Evolutionary conservation across 2,329 filamentous ascomycete genomes (phyloP), one percentile per base, ranked within the genome.

Genomic region (Fusarium albosuccineum): DNA sequence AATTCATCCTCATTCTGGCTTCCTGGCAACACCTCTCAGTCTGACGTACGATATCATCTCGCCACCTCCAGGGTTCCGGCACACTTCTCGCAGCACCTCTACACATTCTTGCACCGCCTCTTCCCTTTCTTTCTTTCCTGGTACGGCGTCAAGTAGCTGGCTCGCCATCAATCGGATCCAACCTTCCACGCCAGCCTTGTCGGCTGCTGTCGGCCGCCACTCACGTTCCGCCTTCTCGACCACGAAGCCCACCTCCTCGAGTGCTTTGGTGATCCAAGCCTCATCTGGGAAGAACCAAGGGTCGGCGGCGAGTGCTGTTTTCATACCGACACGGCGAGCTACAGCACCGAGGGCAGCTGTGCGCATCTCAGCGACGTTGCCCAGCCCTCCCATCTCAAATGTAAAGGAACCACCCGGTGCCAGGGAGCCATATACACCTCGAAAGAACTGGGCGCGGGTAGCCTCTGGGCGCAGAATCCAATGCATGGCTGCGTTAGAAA

Each of bases 211-310:
- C 27, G 89, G 88, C 52, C 91, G 78, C 80, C 89, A 91, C 78
- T 91, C 89, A 17, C 82, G 75, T 79, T 93, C 90, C 0, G 85
- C 76, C 67, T 75, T 80, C 70, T 87, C 83, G 4, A 89, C 77
- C 57, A 75, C 72, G 77, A 82, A 85, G 26, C 83, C 83, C 16
- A 81, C 82, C 2, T 82, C 81, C 49, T 78, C 76, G 22, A 80
- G 73, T 63, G 84, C 78, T 62, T 82, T 70, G 33, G 68, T 76
- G 75, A 87, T 84, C 88, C 88, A 91, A 0, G 67, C 74, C 71
- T 89, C 87, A 65, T 89, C 88, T 0, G 90, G 89, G 75, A 92
- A 93, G 76, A 91, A 92, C 91, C 91, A 93, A 5, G 91, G 90
- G 63, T 85, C 85, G 0, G 79, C 81, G 13, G 81, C 82, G 17